phyloP scores from a whole-genome alignment of 2,329 filamentous ascomycete genomes.

The Colletotrichum sublineola region DNA sequence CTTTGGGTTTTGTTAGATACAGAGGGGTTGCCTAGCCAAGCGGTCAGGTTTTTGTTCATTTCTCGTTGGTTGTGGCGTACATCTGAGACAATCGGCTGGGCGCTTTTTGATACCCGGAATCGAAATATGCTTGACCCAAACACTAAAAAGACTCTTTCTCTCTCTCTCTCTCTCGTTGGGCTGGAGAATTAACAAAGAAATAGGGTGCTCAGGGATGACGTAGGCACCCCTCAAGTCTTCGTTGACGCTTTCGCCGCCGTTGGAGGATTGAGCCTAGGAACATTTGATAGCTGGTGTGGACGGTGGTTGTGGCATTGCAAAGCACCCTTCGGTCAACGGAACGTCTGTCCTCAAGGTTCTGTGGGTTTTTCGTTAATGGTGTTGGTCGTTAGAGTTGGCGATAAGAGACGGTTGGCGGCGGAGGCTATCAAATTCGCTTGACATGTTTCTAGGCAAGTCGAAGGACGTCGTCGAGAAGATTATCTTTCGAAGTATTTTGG shows the following conservation, averaged over 20 bases:
- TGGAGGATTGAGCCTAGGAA: not conserved
- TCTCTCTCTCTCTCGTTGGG: conserved; percentile 2
- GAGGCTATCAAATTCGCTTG: not conserved
- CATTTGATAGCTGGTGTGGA: conserved; percentile 4
- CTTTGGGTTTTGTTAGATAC: not conserved
- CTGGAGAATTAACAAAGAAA: conserved; percentile 5
- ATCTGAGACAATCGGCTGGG: not conserved
- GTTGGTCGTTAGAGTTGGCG: conserved; percentile 5
- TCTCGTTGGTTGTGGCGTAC: not conserved
- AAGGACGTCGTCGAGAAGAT: not conserved
- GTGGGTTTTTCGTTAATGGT: not conserved
- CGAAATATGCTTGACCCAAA: not conserved
- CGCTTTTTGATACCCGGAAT: not conserved
- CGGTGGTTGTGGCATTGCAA: conserved; percentile 7
- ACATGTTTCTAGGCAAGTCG: not conserved
- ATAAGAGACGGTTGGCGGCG: not conserved
- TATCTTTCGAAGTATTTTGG: not conserved
- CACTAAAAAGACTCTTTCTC: not conserved
- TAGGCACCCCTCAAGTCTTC: not conserved
- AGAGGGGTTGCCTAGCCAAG: not conserved
- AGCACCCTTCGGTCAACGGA: not conserved
- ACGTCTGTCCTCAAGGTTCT: not conserved
- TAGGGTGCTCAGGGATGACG: conserved; percentile 6
- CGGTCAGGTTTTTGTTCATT: not conserved
- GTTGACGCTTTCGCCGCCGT: not conserved